These are phyloP conservation scores for Pseudodiploospora longispora DNA, from an alignment of 2,329 filamentous ascomycete species.

Conservation along the genomic window DNA sequence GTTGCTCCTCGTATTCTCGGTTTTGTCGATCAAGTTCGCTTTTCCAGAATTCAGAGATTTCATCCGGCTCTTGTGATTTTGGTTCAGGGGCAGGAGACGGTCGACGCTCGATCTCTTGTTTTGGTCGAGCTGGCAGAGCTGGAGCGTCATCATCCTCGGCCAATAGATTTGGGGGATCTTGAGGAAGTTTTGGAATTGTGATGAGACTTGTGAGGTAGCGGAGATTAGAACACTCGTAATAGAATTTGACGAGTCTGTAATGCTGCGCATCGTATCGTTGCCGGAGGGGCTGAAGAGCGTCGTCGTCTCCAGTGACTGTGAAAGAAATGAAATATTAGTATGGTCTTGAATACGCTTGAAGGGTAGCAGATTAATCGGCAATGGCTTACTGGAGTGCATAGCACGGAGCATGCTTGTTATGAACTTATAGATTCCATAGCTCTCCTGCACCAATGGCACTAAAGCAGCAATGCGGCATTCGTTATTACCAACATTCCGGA, in stretches of 20 bases:
- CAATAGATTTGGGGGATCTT: constrained; percentile 85
- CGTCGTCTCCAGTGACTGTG: constrained; percentile 80
- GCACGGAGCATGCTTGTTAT: constrained; percentile 98
- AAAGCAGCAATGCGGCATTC: constrained; percentile 93
- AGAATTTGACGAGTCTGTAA: constrained; percentile 93
- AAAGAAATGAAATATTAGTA: constrained; percentile 12
- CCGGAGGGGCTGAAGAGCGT: constrained; percentile 81
- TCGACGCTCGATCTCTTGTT: constrained; percentile 59
- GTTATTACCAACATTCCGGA: constrained; percentile 84
- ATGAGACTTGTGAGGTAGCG: constrained; percentile 95
- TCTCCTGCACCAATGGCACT: constrained; percentile 91
- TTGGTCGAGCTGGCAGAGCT: constrained; percentile 72
- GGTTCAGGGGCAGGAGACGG: constrained; percentile 58
- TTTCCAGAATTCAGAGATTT: constrained; percentile 98
- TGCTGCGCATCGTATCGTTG: constrained; percentile 91
- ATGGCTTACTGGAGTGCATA: constrained; percentile 79
- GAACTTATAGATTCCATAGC: constrained; percentile 99
- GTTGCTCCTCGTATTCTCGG: constrained; percentile 90
- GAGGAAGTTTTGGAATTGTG: constrained; percentile 88
- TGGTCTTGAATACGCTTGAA: neutral
- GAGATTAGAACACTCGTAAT: constrained; percentile 97
- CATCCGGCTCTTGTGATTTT: constrained; percentile 74
- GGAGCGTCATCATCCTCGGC: constrained; percentile 79
- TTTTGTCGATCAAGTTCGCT: constrained; percentile 85
- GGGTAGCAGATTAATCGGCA: neutral